Evolutionary conservation across 2,329 filamentous ascomycete genomes (phyloP), one percentile per base, ranked within the genome.

Genomic region (Mycosphaerelloides madeirae): DNA sequence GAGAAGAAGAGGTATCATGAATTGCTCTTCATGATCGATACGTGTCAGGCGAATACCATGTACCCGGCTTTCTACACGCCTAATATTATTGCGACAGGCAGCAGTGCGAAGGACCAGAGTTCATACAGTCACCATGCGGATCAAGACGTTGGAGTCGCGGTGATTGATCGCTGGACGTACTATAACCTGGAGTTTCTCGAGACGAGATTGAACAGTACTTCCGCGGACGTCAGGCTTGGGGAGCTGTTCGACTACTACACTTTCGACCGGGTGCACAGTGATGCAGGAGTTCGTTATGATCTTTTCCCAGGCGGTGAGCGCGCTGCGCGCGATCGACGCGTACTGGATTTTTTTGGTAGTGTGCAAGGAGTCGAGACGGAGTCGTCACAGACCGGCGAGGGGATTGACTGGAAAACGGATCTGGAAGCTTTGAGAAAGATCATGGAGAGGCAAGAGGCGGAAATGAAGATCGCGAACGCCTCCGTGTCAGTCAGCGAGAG

Each of bases 1-100:
- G 93, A 98, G 77, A 98, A 98, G 81, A 94, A 94, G 73, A 84
- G 93, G 74, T 98, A 97, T 68, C 87, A 97, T 66, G 93, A 98
- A 69, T 83, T 98, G 57, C 80, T 98, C 46, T 98, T 98, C 75
- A 98, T 98, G 93, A 98, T 98, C 69, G 93, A 98, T 67, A 98
- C 93, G 0, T 98, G 93, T 72, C 93, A 98, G 71, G 93, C 93
- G 43, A 98, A 98, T 67, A 98, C 93, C 25, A 96, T 98, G 89
- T 98, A 95, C 72, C 91, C 84, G 64, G 91, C 95, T 59, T 87
- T 98, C 62, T 98, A 98, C 74, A 95, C 89, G 4, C 91, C 91
- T 37, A 97, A 97, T 62, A 96, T 98, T 60, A 89, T 98, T 60
- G 93, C 93, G 0, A 98, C 94, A 0, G 93, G 93, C n/a, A 95